These are phyloP conservation scores for Lasiodiplodia citricola DNA, from an alignment of 2,329 filamentous ascomycete species.

Conservation along the genomic window DNA sequence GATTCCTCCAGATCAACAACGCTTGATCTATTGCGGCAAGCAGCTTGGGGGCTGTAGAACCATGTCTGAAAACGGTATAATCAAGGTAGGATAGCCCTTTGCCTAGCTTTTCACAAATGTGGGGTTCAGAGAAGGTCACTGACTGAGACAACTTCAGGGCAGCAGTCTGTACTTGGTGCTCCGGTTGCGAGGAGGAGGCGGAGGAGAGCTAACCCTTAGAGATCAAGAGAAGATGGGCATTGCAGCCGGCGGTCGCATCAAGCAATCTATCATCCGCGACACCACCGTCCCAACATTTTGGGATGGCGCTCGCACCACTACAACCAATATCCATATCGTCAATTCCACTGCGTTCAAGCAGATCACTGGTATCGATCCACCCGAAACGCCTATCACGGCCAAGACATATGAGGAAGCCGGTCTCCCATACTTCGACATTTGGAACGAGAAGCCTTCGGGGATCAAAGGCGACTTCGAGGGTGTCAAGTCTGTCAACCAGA, in stretches of 20 bases:
- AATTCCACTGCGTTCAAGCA: constrained; percentile 42
- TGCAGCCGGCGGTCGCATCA: constrained; percentile 49
- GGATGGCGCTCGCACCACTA: constrained; percentile 37
- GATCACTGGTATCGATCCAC: constrained; percentile 45
- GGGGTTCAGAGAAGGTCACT: too few species aligned
- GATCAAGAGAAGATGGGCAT: constrained; percentile 41
- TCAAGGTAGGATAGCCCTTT: too few species aligned
- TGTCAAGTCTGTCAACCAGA: constrained; percentile 37
- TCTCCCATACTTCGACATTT: constrained; percentile 46
- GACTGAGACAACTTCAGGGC: neutral
- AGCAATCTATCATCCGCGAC: constrained; percentile 47
- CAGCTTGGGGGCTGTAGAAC: neutral
- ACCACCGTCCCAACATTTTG: constrained; percentile 31
- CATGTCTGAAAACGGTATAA: constrained; percentile 44
- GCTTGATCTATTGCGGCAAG: neutral
- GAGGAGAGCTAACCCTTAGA: neutral
- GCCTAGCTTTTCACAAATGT: too few species aligned
- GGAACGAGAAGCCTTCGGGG: constrained; percentile 36
- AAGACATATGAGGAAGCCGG: constrained; percentile 41
- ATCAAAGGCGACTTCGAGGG: constrained; percentile 36
- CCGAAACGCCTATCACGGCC: constrained; percentile 43
- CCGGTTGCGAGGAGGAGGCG: constrained; percentile 30
- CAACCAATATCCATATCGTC: constrained; percentile 50
- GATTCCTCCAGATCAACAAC: neutral
- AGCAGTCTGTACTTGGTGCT: constrained; percentile 31